phyloP scores from a whole-genome alignment of 805 yeast species.

The Dipodascopsis uninucleata region DNA sequence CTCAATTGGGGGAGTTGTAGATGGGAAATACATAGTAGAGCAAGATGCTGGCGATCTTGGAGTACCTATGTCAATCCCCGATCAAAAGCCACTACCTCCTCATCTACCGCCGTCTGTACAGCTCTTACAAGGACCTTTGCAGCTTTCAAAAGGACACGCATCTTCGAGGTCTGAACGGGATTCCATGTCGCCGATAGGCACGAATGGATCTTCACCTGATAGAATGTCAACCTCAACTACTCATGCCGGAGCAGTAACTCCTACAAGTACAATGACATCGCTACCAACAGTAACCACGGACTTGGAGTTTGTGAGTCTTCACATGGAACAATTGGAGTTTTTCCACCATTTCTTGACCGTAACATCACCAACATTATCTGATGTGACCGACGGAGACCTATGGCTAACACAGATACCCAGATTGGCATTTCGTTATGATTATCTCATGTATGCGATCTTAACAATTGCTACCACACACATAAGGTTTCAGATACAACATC shows the following conservation, averaged over 20 bases:
- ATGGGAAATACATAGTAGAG: background rate
- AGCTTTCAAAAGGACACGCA: no score
- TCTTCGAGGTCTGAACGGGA: no score
- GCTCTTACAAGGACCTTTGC: no score
- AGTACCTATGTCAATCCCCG: no score
- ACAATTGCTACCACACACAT: slow-evolving; percentile 27
- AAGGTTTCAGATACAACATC: slow-evolving; percentile 16
- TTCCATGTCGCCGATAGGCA: background rate
- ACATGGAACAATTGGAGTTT: slow-evolving; percentile 26
- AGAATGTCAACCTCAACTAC: background rate
- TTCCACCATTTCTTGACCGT: slow-evolving; percentile 26
- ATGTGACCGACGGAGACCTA: slow-evolving; percentile 25
- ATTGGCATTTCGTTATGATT: slow-evolving; percentile 24
- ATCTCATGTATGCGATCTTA: slow-evolving; percentile 27
- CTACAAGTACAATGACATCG: background rate
- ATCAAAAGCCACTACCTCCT: no score
- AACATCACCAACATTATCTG: slow-evolving; percentile 25
- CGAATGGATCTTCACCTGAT: no score
- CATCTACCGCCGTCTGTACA: no score
- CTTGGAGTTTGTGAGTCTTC: slow-evolving; percentile 15
- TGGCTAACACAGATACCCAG: slow-evolving; percentile 25
- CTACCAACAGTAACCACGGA: slow-evolving; percentile 6
- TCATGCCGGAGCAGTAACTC: background rate
- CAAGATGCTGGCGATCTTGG: no score
- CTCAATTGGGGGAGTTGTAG: no score